Base-by-base conservation (phyloP, 2,329 filamentous ascomycete genomes). In the Didymella lethalis region DNA sequence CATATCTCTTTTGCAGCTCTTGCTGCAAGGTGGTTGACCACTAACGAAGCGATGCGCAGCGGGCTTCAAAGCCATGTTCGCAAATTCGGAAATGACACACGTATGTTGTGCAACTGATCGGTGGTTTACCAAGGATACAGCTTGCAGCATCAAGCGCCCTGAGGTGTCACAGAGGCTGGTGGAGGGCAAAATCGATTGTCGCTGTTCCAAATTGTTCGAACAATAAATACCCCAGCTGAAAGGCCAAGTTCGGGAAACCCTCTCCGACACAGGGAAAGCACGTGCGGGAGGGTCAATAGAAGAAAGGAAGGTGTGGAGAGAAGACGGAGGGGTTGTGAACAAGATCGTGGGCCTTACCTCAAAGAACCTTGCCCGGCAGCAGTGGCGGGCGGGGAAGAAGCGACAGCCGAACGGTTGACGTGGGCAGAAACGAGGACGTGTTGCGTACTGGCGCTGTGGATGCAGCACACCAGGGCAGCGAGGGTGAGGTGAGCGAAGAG, bases 91-190 rank as follows among this genome's bases (percentile, higher is more conserved):
- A 71, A 70, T 59, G 64, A 69, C 65, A 68, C 58, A 68, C 64
- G 61, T 67, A 69, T 75, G 74, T 64, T 59, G 75, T 77, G 70
- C 67, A 61, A 77, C 75, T 69, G 61, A 62, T 50, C 59, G 64
- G 54, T 47, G 70, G 70, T 64, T 68, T 65, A 76, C 74, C 58
- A 67, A 41, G 61, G 65, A 64, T 71, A 67, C 50, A 54, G 66
- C 69, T 72, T 72, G 66, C 65, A 67, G 64, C 63, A 65, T 60
- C 61, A 58, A 63, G 62, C 67, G 64, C 60, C 63, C 59, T 58
- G 44, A 45, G 55, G 67, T 70, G 54, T 58, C 56, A 73, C 69
- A 68, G 55, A 57, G 54, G 67, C 63, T 64, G 61, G 60, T 50
- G 57, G 40, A 54, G 34, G 52, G 54, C 54, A 54, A 53, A 49